Conservation (phyloP, 2,329 filamentous ascomycete species). For the Pseudonectria foliicola region DNA sequence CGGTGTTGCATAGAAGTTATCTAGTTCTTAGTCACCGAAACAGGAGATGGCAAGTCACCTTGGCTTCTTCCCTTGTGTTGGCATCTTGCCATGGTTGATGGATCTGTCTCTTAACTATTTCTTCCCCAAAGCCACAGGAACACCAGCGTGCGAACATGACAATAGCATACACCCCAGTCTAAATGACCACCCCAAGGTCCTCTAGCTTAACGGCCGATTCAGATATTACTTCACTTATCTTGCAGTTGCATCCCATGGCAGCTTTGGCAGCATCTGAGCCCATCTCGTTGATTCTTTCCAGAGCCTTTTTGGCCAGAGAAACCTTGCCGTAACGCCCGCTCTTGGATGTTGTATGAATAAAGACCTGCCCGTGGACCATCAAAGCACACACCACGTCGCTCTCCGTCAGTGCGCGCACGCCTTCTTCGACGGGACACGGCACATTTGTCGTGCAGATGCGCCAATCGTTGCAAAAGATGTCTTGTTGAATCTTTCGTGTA, state of each 20-base stretch:
- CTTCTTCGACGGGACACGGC: constrained; percentile 33
- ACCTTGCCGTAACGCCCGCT: constrained; percentile 70
- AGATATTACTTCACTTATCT: not conserved
- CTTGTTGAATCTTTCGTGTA: constrained; percentile 52
- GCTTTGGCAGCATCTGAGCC: constrained; percentile 50
- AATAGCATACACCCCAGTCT: not conserved
- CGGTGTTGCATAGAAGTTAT: too few species aligned
- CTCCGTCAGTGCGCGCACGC: constrained; percentile 29
- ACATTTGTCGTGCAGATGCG: constrained; percentile 45
- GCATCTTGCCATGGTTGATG: too few species aligned
- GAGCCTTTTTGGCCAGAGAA: constrained; percentile 52
- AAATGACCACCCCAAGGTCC: constrained; percentile 5
- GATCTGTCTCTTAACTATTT: too few species aligned
- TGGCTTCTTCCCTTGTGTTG: too few species aligned
- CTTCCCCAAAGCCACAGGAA: too few species aligned
- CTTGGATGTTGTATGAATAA: constrained; percentile 54
- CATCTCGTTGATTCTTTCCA: constrained; percentile 40
- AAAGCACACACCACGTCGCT: constrained; percentile 62
- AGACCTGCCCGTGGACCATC: constrained; percentile 64
- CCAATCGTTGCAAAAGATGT: constrained; percentile 58
- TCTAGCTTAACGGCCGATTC: not conserved
- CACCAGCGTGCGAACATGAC: too few species aligned
- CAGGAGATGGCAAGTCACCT: too few species aligned
- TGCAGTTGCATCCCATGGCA: constrained; percentile 59
- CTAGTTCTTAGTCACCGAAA: too few species aligned